A percentile compares a stretch with the other conserved stretches of the same genome.
These are phyloP conservation scores for Pinus taeda DNA, from an alignment of 75 land plant species.

Conservation along the genomic window DNA sequence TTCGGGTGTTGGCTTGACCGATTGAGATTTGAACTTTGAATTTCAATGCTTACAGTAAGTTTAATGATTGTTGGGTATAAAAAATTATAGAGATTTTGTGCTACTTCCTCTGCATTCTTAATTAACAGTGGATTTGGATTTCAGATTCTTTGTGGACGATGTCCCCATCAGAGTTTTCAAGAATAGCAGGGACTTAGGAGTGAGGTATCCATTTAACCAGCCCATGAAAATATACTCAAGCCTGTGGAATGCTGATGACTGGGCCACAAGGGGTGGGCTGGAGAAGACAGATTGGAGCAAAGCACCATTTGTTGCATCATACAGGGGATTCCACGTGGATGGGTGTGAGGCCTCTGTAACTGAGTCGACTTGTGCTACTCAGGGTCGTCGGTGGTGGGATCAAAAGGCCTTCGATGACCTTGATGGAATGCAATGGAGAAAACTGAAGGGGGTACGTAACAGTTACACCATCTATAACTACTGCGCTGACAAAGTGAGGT, in stretches of 20 bases:
- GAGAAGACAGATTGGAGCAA: conserved; percentile 49
- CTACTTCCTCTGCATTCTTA: no score
- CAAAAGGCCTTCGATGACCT: conserved; percentile 45
- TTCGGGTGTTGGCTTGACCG: neutral
- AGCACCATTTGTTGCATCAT: conserved; percentile 41
- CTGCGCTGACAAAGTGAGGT: conserved; percentile 41
- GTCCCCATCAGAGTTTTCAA: conserved; percentile 47
- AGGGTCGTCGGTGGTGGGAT: conserved; percentile 49
- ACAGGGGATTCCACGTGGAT: conserved; percentile 34
- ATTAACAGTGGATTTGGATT: neutral
- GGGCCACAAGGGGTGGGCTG: conserved; percentile 61
- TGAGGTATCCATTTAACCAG: conserved; percentile 40
- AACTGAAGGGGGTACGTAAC: conserved; percentile 26
- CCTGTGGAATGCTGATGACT: conserved; percentile 60
- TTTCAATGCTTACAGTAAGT: neutral
- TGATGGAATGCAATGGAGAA: conserved; percentile 28
- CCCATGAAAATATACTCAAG: conserved; percentile 58
- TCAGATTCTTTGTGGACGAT: conserved; percentile 52
- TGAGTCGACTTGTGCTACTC: conserved; percentile 29
- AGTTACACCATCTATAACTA: conserved; percentile 58
- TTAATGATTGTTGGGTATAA: neutral
- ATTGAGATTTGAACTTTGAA: no score
- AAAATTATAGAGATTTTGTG: neutral
- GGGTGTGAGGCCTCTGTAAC: conserved; percentile 44
- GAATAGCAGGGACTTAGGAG: conserved; percentile 51